Evolutionary conservation across 805 yeast species (phyloP), one percentile per base, ranked within the genome.

Genomic region (Wickerhamomyces xylosicus): DNA sequence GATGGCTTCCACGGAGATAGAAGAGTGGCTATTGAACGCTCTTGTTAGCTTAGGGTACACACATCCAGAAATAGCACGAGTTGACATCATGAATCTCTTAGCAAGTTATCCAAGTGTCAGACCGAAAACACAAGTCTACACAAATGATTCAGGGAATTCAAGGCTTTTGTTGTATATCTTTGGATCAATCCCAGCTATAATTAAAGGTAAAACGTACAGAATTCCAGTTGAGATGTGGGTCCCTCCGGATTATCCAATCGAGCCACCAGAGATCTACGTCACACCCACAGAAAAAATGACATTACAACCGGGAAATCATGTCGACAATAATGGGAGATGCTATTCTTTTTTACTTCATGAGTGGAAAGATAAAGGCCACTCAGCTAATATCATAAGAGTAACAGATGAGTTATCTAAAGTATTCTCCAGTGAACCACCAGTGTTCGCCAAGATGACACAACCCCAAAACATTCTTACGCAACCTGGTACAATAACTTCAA

Each of bases 171-270:
- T 87, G 10, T 77, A 78, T 43, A 44, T 89, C 2, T 69, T 69
- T 47, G 95, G 95, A 0, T 59, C 68, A 0, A 47, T 79, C 4
- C 68, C 69, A 3, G 54, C 60, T 1, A 33, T 46, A 4, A 54
- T 59, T 11, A 48, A 47, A 13, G 54, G 56, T 2, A 41, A 49
- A 0, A 48, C 50, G 0, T 62, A 67, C 45, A 58, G 62, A n/a
- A 59, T 73, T 15, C 89, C 87, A 0, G 50, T 86, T 11, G 77
- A 76, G 39, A 56, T 87, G 4, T 86, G 95, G 95, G 51, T 89
- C 5, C 95, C 95, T 0, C 67, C 69, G 20, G 63, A 66, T 19
- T 87, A 83, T 47, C 95, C 96, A 0, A 47, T 51, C n/a, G 64
- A 61, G 3, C 68, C 79, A 1, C 97, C 97, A 0, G 48, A 75